Percentiles rank a stretch among this genome's conserved stretches.
Evolutionary conservation across 2,329 filamentous ascomycete species (phyloP).

Genomic region (Teratosphaeria epicoccoides): DNA sequence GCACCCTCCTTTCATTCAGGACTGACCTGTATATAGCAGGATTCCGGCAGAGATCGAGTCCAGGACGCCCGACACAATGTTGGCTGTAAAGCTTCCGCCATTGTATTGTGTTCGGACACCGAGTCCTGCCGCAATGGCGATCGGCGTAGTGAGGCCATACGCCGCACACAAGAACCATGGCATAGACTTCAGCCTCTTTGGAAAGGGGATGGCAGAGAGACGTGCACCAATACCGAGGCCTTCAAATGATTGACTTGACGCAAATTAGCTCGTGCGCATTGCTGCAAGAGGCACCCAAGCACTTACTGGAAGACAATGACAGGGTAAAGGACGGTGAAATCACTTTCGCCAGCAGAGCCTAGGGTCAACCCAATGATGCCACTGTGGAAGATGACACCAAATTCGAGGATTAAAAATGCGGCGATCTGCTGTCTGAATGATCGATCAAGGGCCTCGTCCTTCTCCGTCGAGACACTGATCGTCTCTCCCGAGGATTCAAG

Average conservation of each 20-base stretch:
- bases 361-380: slow-evolving; percentile 84
- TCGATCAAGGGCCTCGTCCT: slow-evolving; percentile 11
- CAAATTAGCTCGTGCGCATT: neutral
- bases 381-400: slow-evolving; percentile 59
- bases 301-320: slow-evolving; percentile 28
- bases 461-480: slow-evolving; percentile 9
- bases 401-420: slow-evolving; percentile 85
- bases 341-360: slow-evolving; percentile 43
- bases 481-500: neutral
- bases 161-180: slow-evolving; percentile 62
- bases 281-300: neutral
- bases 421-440: slow-evolving; percentile 68
- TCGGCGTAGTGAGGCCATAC: slow-evolving; percentile 71
- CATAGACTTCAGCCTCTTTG: slow-evolving; percentile 56
- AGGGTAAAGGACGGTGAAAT: slow-evolving; percentile 51
- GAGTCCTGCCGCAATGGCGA: slow-evolving; percentile 74
- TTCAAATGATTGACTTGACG: slow-evolving; percentile 87
- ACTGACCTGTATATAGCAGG: slow-evolving; percentile 81
- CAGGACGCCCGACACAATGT: slow-evolving; percentile 78
- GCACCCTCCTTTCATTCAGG: no score
- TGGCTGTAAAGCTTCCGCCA: slow-evolving; percentile 49
- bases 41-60: slow-evolving; percentile 84
- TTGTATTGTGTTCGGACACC: slow-evolving; percentile 58
- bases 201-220: slow-evolving; percentile 68
- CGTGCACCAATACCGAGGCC: slow-evolving; percentile 81